Base-by-base conservation (phyloP, 768 basidiomycete species). In the Boletus reticulatus region DNA sequence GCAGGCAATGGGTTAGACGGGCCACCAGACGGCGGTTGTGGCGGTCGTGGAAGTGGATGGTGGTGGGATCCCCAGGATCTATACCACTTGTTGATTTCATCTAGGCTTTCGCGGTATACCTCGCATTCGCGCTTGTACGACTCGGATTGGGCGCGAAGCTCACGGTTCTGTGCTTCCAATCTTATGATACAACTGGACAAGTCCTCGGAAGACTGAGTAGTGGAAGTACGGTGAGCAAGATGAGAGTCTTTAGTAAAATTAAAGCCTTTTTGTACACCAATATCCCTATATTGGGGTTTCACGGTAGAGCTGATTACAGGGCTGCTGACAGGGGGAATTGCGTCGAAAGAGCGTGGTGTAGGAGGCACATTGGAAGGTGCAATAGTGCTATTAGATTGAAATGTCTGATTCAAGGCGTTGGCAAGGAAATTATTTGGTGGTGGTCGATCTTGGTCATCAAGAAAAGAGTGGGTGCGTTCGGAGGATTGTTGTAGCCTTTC, bases 401-500 rank as follows among this genome's bases (percentile, higher is more conserved):
- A 69, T 39, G 68, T 71, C n/a, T 56, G 56, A 50, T 69, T 69
- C 22, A 69, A 60, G 43, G 69, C 68, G 6, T 50, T 61, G 48
- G 64, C 61, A 43, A 70, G 64, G 9, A 49, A 17, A 46, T 57
- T 61, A 29, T 42, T 52, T 38, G 52, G 34, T 12, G 52, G 14
- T 4, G 39, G 37, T 27, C 16, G 43, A 46, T 55, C 37, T 44
- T n/a, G 49, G 24, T 19, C n/a, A 24, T 43, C 6, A 14, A 43
- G 14, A 13, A 45, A 29, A n/a, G 53, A 29, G 22, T 36, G 41
- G 2, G 27, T 17, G 4, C 42, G 52, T 50, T 60, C 52, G 43
- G 38, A 37, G n/a, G 52, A 42, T 41, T 27, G 45, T 38, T 53
- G 19, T 38, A 20, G 56, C 57, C 68, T 69, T 70, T 65, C 55